phyloP scores from a whole-genome alignment of 1,284 basidiomycete species.

The Porogramme epimiltina region DNA sequence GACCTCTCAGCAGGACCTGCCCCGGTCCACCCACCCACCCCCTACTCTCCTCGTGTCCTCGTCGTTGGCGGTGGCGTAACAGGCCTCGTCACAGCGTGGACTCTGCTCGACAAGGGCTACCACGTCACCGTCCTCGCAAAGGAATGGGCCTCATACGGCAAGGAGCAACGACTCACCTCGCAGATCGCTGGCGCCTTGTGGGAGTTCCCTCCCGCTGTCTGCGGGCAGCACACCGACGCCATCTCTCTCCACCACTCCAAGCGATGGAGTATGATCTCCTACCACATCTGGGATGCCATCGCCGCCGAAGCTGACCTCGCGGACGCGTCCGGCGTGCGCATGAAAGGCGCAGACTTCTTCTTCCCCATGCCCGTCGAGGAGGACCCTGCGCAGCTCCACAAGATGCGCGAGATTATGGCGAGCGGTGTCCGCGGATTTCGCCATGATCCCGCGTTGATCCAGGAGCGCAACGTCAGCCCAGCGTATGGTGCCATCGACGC shows the following conservation, averaged over 20 bases:
- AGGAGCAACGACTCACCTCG: conserved; percentile 30
- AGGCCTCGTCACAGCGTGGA: conserved; percentile 34
- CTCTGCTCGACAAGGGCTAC: conserved; percentile 35
- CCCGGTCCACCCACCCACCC: conserved; percentile 5
- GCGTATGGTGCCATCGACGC: conserved; percentile 36
- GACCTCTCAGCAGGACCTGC: conserved; percentile 4
- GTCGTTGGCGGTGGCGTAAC: conserved; percentile 30
- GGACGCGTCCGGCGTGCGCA: conserved; percentile 23
- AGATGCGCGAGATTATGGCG: conserved; percentile 36
- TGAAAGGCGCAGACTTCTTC: conserved; percentile 34
- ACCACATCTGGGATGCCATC: conserved; percentile 31
- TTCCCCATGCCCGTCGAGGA: conserved; percentile 34
- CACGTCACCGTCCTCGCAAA: conserved; percentile 33
- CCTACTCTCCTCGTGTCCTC: conserved; percentile 17
- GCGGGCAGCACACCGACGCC: conserved; percentile 35
- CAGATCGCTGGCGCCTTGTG: conserved; percentile 37
- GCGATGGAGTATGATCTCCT: conserved; percentile 36
- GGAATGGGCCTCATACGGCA: conserved; percentile 22
- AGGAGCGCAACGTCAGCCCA: conserved; percentile 30
- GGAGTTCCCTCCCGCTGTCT: conserved; percentile 39
- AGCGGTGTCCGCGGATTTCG: conserved; percentile 33
- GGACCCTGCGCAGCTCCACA: conserved; percentile 30
- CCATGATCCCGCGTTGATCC: conserved; percentile 26
- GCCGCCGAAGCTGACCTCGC: conserved; percentile 18
- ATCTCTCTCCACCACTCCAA: conserved; percentile 34